Percentiles rank a stretch among this genome's conserved stretches.
Evolutionary conservation across 164 flowering plant species (phyloP).

Genomic region (Nymphaea colorata): DNA sequence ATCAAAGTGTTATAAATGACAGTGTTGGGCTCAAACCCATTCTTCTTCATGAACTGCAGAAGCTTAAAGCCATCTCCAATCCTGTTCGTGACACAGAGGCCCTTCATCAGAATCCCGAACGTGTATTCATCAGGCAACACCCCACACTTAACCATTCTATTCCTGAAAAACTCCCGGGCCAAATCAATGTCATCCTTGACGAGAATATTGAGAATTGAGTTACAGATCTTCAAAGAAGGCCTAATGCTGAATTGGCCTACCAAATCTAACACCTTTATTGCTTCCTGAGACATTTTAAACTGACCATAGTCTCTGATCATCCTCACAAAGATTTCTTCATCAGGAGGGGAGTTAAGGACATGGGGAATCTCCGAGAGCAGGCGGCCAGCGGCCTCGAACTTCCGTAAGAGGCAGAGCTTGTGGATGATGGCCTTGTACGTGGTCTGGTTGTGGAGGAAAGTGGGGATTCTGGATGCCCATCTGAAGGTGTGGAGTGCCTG

Average conservation of each 20-base stretch:
- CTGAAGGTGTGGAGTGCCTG: constrained; percentile 62
- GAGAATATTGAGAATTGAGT: constrained; percentile 71
- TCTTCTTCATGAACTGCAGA: constrained; percentile 47
- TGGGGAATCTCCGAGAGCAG: constrained; percentile 82
- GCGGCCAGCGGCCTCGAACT: constrained; percentile 36
- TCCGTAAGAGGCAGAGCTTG: constrained; percentile 60
- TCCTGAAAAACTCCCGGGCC: constrained; percentile 71
- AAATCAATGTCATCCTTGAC: constrained; percentile 80
- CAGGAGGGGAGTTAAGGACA: constrained; percentile 48
- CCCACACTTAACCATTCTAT: constrained; percentile 64
- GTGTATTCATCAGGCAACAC: constrained; percentile 69
- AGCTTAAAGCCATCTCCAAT: constrained; percentile 78
- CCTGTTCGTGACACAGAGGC: constrained; percentile 75
- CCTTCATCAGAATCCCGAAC: constrained; percentile 82
- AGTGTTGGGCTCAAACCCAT: constrained; percentile 34
- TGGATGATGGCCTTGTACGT: constrained; percentile 69
- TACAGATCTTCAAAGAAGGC: constrained; percentile 60
- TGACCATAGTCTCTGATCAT: constrained; percentile 60
- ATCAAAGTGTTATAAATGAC: constrained; percentile 77
- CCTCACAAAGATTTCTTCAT: constrained; percentile 60
- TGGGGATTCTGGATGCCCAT: constrained; percentile 67
- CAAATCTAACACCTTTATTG: constrained; percentile 40
- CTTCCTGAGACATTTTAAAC: constrained; percentile 35
- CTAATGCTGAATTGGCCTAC: constrained; percentile 22
- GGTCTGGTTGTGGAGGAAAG: constrained; percentile 51